Evolutionary conservation across 805 yeast genomes (phyloP), one percentile per base, ranked within the genome.

Genomic region (Ogataea zsoltii): DNA sequence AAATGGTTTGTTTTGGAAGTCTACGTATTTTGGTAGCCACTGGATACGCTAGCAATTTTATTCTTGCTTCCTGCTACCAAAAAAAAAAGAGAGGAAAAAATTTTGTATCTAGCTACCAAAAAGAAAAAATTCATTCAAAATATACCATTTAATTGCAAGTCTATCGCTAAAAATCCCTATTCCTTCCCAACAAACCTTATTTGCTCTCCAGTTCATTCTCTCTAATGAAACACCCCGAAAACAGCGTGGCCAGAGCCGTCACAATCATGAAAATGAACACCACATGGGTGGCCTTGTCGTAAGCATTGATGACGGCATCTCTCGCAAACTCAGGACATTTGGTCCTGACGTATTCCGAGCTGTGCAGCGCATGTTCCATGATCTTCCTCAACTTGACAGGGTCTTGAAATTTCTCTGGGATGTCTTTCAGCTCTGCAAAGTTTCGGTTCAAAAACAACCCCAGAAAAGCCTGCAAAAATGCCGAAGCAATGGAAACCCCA

Each of bases 281-380:
- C 3, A 76, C 69, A 50, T 74, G 79, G 42, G 80, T 73, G 1
- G 82, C 80, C 19, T 55, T 45, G 23, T 69, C 77, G 59, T 83
- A 83, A 3, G 84, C 72, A 4, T 56, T 61, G 10, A 70, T 63
- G 43, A 83, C 64, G 0, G 82, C 76, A 2, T 61, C 56, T 41
- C 67, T 72, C 3, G 80, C 71, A 50, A 69, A 66, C 18, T 61
- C 65, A n/a, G 88, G 86, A 0, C 85, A 80, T 7, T 54, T 55
- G 13, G 63, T 35, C 23, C 55, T 57, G 11, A 57, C 65, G 45
- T 52, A 62, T 10, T 43, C 47, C 9, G 65, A 61, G 49, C 54
- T 55, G 15, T 50, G 57, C 19, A 62, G 38, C 0, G 62, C 63
- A 4, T 31, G 36, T 1, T 39, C 32, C 33, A 50, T 49, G 4